Base-by-base conservation (phyloP, 2,329 filamentous ascomycete genomes). In the Sporothrix euskadiensis region DNA sequence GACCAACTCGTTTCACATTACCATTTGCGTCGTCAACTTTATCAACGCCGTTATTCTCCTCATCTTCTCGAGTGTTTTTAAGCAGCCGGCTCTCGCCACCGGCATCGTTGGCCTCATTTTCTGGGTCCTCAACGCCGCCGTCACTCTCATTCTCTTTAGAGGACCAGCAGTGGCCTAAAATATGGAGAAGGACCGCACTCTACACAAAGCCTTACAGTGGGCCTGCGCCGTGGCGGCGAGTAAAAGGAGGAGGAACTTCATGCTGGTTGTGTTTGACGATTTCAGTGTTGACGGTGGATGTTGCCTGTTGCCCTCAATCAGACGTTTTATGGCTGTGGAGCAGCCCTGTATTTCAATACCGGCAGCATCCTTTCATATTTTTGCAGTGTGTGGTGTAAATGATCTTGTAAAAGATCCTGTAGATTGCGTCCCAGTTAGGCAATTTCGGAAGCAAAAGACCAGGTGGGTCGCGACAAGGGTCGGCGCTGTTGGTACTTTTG, bases 1-100 rank as follows among this genome's bases (percentile, higher is more conserved):
- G 84, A 96, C 93, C 74, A 97, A 96, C 81, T 89, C 90, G 74
- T 95, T 95, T 87, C 96, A 96, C 84, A 95, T 97, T 79, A 87
- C 92, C 74, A 97, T 96, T 78, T 90, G 88, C 73, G 90, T 89
- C 47, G 86, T 95, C 81, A 96, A 95, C 84, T 94, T 96, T 81
- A 82, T 96, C 79, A 94, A 93, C 81, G 86, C 90, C 66, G 88
- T 96, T 80, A 94, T 95, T 84, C 83, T 96, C 59, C 84, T 97
- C 71, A 87, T 96, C 78, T 96, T 95, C 83, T 92, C 91, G n/a
- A 86, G 91, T 74, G 88, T 95, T 52, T 96, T 96, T 82, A 88
- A 91, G 77, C 91, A 93, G 78, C 93, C 93, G 9, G 86, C 89
- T 35, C 85, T 96, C 74, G 93, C 95, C 73, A 92, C 90, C 71